Percentiles rank a stretch among this genome's conserved stretches.
Conservation (phyloP, 306 rosid genomes). For the Vicia villosa region DNA sequence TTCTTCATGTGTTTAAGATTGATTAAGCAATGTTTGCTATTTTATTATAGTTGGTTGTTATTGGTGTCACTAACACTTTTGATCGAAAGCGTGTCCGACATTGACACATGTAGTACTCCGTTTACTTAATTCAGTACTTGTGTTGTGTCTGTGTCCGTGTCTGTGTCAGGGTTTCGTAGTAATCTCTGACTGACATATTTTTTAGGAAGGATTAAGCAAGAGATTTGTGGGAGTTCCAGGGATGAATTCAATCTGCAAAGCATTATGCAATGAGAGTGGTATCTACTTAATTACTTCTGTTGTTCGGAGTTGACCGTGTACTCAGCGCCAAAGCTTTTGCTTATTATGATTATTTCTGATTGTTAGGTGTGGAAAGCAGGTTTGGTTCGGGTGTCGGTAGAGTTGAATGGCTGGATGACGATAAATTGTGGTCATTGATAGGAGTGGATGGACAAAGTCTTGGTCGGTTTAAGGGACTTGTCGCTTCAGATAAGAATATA, state of each 20-base stretch:
- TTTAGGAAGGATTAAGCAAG: slow-evolving; percentile 69
- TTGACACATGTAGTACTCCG: background rate
- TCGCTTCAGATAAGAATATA: slow-evolving; percentile 83
- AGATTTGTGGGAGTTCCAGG: slow-evolving; percentile 93
- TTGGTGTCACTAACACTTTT: background rate
- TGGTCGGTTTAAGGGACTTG: slow-evolving; percentile 80
- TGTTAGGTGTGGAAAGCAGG: slow-evolving; percentile 79
- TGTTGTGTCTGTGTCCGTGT: background rate
- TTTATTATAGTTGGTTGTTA: background rate
- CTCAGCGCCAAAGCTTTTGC: slow-evolving; percentile 18
- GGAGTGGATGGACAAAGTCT: slow-evolving; percentile 70
- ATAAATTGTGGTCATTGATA: slow-evolving; percentile 69
- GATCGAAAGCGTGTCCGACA: background rate
- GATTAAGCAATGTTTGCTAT: background rate
- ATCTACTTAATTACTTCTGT: slow-evolving; percentile 35
- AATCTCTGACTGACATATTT: slow-evolving; percentile 47
- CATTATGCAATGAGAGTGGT: slow-evolving; percentile 79
- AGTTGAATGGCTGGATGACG: slow-evolving; percentile 74
- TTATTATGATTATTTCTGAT: background rate
- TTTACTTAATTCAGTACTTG: background rate
- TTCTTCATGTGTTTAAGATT: slow-evolving; percentile 23
- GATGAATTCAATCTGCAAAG: slow-evolving; percentile 90
- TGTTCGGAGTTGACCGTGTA: slow-evolving; percentile 38
- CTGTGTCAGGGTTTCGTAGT: background rate
- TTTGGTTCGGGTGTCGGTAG: slow-evolving; percentile 67